phyloP scores from a whole-genome alignment of 2,329 filamentous ascomycete genomes.

The Pseudovirgaria hyperparasitica region DNA sequence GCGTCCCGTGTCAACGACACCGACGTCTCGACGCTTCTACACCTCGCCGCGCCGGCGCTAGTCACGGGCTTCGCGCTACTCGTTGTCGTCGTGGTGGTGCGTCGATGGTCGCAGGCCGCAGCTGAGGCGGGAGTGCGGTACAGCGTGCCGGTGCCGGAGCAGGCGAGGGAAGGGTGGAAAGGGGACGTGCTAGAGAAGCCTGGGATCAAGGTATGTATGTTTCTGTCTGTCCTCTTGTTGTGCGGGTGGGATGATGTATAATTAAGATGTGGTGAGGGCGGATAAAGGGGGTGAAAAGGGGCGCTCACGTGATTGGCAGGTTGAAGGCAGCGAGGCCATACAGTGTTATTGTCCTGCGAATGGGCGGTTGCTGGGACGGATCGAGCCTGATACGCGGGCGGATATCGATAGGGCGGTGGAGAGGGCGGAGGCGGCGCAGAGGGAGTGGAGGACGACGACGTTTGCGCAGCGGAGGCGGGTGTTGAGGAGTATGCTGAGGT shows the following conservation, averaged over 20 bases:
- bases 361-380: conserved; percentile 64
- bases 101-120: no score
- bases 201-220: conserved; percentile 50
- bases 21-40: no score
- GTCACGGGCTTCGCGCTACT: no score
- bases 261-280: conserved; percentile 6
- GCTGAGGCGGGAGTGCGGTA: conserved; percentile 43
- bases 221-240: not conserved
- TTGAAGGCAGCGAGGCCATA: conserved; percentile 53
- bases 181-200: conserved; percentile 46
- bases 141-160: conserved; percentile 47
- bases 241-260: conserved; percentile 2
- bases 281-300: no score
- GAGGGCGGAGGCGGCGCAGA: conserved; percentile 62
- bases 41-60: no score
- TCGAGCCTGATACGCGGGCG: conserved; percentile 63
- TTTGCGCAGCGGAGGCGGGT: conserved; percentile 69
- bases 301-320: no score
- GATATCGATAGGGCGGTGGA: conserved; percentile 70
- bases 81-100: no score
- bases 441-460: conserved; percentile 62
- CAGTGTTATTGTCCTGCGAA: conserved; percentile 87
- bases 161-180: conserved; percentile 40
- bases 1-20: no score
- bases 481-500: conserved; percentile 64